Evolutionary conservation across 2,329 filamentous ascomycete species (phyloP), one percentile per base, ranked within the genome.

Genomic region (Pyrenochaeta sp.): DNA sequence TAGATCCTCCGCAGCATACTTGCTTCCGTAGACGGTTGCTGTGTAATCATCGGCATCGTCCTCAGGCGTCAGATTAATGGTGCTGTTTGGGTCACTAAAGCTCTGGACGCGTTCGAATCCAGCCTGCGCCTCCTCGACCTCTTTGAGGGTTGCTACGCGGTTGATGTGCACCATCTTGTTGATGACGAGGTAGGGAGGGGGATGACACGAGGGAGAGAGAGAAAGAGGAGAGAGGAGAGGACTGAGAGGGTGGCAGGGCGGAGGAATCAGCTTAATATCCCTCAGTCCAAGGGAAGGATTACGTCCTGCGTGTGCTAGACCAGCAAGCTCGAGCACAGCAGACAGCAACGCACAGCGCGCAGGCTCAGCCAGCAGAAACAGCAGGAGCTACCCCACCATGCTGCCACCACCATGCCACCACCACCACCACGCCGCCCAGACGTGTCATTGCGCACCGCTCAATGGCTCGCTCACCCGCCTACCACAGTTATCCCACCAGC

Each of bases 21-120:
- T 87, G 62, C 91, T 93, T 73, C 93, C 94, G 75, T 97, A 98
- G 71, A 97, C 91, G 63, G 89, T 93, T 40, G 90, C 89, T 52
- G 88, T 90, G 80, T 89, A 90, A 73, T 83, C 81, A 74, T 79
- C 85, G 63, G 69, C 76, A 62, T 59, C 81, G 42, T 73, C 73
- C 13, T 68, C 65, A 10, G 63, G 65, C 4, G 68, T 68, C 24
- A 77, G 54, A 19, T 68, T 59, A 50, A 76, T 67, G 12, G 57
- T 67, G 19, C 61, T 67, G 2, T 58, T 39, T 2, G 36, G 39
- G 10, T 34, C 6, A 37, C 40, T 12, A 37, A 27, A 13, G 42
- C 22, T 25, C 19, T 50, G 54, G 43, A 73, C 54, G 27, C 51
- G 62, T 19, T 67, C 62, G 51, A 67, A 68, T 34, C 60, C 60